These are phyloP conservation scores for Brettanomyces sp. DNA, from an alignment of 805 yeast species.

Conservation along the genomic window DNA sequence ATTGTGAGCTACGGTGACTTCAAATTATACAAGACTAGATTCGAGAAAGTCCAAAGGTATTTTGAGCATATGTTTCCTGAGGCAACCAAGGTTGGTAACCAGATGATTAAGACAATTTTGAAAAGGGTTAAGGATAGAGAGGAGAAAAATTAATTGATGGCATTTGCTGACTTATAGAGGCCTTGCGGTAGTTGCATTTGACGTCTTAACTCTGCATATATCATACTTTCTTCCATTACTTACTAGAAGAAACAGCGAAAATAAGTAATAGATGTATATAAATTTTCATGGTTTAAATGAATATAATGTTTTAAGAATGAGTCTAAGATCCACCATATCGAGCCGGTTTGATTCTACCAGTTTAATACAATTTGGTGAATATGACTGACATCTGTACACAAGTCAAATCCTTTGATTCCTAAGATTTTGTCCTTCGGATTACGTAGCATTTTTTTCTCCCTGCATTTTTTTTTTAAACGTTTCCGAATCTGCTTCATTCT, in stretches of 20 bases:
- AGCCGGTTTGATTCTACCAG: too few species aligned
- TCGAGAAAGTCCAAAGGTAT: constrained; percentile 74
- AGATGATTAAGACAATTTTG: constrained; percentile 79
- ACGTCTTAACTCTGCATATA: background rate
- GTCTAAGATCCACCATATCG: too few species aligned
- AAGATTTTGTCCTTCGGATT: constrained; percentile 39
- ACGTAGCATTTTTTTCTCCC: constrained; percentile 33
- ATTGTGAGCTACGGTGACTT: constrained; percentile 71
- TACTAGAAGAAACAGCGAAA: constrained; percentile 8
- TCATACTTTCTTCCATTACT: background rate
- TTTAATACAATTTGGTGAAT: constrained; percentile 9
- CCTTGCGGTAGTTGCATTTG: background rate
- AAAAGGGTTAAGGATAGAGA: constrained; percentile 22
- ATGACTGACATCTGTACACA: constrained; percentile 20
- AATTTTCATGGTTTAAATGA: too few species aligned
- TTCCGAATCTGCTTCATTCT: too few species aligned
- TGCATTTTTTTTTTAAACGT: too few species aligned
- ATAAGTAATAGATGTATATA: too few species aligned
- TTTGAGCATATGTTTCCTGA: constrained; percentile 82
- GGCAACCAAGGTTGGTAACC: constrained; percentile 83
- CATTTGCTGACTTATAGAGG: background rate
- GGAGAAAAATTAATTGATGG: constrained; percentile 1
- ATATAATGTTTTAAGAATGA: too few species aligned
- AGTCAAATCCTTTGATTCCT: constrained; percentile 56
- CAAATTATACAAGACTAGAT: constrained; percentile 58